Base-by-base conservation (phyloP, 2,329 filamentous ascomycete genomes). In the Hymenotorrendiella dingleyae region DNA sequence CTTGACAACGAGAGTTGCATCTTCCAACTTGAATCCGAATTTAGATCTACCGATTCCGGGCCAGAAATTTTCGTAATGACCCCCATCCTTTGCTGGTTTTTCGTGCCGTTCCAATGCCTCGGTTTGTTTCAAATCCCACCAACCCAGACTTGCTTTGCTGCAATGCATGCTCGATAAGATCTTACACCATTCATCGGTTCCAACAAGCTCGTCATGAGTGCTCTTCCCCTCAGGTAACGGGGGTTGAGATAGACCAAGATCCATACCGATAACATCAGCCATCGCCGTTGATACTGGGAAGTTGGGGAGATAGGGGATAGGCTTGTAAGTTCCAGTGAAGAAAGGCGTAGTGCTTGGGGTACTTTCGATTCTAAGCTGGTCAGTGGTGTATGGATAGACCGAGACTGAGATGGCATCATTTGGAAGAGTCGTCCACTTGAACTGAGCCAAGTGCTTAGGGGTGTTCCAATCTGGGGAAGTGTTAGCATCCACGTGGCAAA, bases 371-470 rank as follows among this genome's bases (percentile, higher is more conserved):
- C 63, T 59, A n/a, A 48, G 48, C 1, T 47, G 45, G 1, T 55
- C 63, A 4, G 22, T 3, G 53, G 72, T 68, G 46, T 69, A 59
- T 2, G 71, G 70, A 50, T 62, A 71, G 22, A 76, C 68, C 28
- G 67, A 62, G 45, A 74, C 64, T 7, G 56, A 60, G 14, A 62
- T 64, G 22, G 63, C 59, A 23, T 62, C 63, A 45, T 66, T 57
- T 4, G 62, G 45, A 23, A 61, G 48, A 16, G 62, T 53, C 11
- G 59, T 56, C 65, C 70, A 77, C 11, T 66, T 64, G 53, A 77
- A 77, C 8, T 61, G 61, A 27, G 74, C 74, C 11, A 76, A 64
- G 43, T 76, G 72, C 50, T 77, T 77, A 9, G 73, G 72, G 22
- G 73, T 69, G 52, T 74, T 75, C 73, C 72, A 77, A 48, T 75